These are phyloP conservation scores for Eragrostis curvula DNA, from an alignment of 176 grass and related monocot species.

Conservation along the genomic window DNA sequence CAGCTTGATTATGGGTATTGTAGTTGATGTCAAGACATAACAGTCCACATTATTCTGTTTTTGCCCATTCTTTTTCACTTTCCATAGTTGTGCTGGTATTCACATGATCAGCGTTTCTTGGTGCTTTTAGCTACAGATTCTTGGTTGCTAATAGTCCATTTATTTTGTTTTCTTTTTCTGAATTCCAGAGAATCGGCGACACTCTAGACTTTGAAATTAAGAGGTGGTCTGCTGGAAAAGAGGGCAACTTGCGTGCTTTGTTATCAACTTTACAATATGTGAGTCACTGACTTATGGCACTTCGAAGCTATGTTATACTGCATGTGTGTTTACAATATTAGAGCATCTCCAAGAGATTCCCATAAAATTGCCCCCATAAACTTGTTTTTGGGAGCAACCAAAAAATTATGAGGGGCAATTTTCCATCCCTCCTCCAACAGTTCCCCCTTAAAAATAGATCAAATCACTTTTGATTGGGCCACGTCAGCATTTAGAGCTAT, in stretches of 20 bases:
- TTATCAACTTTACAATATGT: slow-evolving; percentile 96
- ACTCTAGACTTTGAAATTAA: slow-evolving; percentile 89
- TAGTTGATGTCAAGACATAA: neutral
- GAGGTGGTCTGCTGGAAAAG: slow-evolving; percentile 97
- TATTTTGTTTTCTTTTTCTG: slow-evolving; percentile 33
- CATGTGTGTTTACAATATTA: slow-evolving; percentile 20
- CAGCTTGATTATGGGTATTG: slow-evolving; percentile 29
- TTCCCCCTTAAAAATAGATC: too few species aligned
- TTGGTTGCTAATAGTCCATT: slow-evolving; percentile 31
- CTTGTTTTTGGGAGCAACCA: too few species aligned
- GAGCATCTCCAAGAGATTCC: too few species aligned
- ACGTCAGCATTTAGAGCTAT: too few species aligned
- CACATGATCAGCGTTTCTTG: slow-evolving; percentile 4
- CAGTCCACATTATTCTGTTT: slow-evolving; percentile 6
- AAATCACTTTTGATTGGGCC: too few species aligned
- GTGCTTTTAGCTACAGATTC: slow-evolving; percentile 2
- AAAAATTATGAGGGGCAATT: too few species aligned
- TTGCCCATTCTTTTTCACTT: slow-evolving; percentile 9
- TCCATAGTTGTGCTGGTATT: neutral
- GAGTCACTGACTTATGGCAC: slow-evolving; percentile 33
- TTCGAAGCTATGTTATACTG: slow-evolving; percentile 8
- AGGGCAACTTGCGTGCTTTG: slow-evolving; percentile 92
- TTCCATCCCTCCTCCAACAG: too few species aligned
- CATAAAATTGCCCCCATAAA: too few species aligned
- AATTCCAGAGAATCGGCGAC: slow-evolving; percentile 84